Evolutionary conservation across 768 basidiomycete genomes (phyloP).

Genomic region (Psilocybe sp.): DNA sequence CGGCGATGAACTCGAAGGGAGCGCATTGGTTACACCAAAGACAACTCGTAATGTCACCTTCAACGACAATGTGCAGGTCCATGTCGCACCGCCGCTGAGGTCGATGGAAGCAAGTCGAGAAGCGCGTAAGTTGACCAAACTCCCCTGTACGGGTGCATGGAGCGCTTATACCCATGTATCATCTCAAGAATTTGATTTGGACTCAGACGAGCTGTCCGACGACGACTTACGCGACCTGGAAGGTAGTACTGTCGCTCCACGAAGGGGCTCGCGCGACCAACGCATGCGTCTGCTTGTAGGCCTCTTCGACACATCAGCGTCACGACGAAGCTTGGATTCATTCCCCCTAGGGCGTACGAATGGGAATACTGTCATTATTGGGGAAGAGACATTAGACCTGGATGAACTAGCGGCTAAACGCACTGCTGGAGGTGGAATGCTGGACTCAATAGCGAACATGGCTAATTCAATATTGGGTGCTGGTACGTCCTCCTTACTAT

Average conservation of each 20-base stretch:
- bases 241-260: slow-evolving; percentile 23
- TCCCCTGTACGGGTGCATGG: background rate
- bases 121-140: slow-evolving; percentile 56
- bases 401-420: slow-evolving; percentile 70
- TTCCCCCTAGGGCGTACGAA: slow-evolving; percentile 41
- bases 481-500: slow-evolving; percentile 42
- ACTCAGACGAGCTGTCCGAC: slow-evolving; percentile 79
- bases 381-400: slow-evolving; percentile 51
- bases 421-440: slow-evolving; percentile 66
- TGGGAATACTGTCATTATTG: slow-evolving; percentile 27
- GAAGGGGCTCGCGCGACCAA: slow-evolving; percentile 38
- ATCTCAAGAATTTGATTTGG: slow-evolving; percentile 73
- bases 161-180: slow-evolving; percentile 2
- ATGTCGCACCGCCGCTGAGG: slow-evolving; percentile 64
- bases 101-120: slow-evolving; percentile 79
- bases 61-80: slow-evolving; percentile 58
- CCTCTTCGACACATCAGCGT: slow-evolving; percentile 62
- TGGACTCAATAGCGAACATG: slow-evolving; percentile 90
- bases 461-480: slow-evolving; percentile 95
- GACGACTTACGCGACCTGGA: slow-evolving; percentile 23
- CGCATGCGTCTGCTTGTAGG: slow-evolving; percentile 79
- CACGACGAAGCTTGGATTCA: slow-evolving; percentile 58
- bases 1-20: slow-evolving; percentile 33
- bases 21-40: slow-evolving; percentile 25
- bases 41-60: slow-evolving; percentile 55